These are phyloP conservation scores for Sporothrix phasma DNA, from an alignment of 2,329 filamentous ascomycete species.

Conservation along the genomic window DNA sequence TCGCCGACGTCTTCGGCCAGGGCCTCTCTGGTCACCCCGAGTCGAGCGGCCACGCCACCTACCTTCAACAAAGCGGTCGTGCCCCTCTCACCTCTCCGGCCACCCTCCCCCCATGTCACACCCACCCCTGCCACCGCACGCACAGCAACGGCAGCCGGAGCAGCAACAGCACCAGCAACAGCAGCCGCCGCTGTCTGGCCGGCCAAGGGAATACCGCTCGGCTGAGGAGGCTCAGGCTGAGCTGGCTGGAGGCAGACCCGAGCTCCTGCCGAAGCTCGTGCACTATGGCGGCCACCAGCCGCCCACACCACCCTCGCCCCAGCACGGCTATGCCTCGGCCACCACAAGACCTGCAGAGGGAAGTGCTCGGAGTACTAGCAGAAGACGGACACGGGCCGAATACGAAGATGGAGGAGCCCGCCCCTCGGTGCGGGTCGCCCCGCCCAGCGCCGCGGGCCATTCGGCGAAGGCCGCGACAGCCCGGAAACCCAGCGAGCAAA, in stretches of 20 bases:
- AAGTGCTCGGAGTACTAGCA: slow-evolving; percentile 49
- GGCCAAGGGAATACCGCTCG: slow-evolving; percentile 81
- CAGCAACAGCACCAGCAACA: slow-evolving; percentile 25
- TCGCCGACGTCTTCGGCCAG: slow-evolving; percentile 89
- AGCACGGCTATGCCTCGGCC: slow-evolving; percentile 37
- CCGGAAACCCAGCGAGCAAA: slow-evolving; percentile 76
- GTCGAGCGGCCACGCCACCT: slow-evolving; percentile 38
- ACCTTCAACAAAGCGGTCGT: slow-evolving; percentile 55
- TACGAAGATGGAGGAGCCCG: slow-evolving; percentile 87
- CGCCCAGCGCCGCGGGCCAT: slow-evolving; percentile 54
- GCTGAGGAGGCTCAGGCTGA: slow-evolving; percentile 92
- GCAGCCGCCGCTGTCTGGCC: slow-evolving; percentile 46
- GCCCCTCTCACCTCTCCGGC: slow-evolving; percentile 65
- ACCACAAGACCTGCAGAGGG: slow-evolving; percentile 30
- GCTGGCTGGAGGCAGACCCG: slow-evolving; percentile 80
- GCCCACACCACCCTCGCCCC: slow-evolving; percentile 77
- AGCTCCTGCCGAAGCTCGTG: slow-evolving; percentile 83
- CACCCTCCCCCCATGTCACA: slow-evolving; percentile 47
- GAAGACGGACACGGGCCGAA: slow-evolving; percentile 74
- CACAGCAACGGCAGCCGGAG: slow-evolving; percentile 16
- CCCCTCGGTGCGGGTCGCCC: slow-evolving; percentile 68
- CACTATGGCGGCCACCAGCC: slow-evolving; percentile 94
- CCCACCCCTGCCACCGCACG: slow-evolving; percentile 11
- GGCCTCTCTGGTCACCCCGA: slow-evolving; percentile 56
- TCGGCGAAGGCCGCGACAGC: slow-evolving; percentile 71